A percentile compares a stretch with the other conserved stretches of the same genome.
These are phyloP conservation scores for Hortiboletus rubellus DNA, from an alignment of 1,284 basidiomycete genomes.

Conservation along the genomic window DNA sequence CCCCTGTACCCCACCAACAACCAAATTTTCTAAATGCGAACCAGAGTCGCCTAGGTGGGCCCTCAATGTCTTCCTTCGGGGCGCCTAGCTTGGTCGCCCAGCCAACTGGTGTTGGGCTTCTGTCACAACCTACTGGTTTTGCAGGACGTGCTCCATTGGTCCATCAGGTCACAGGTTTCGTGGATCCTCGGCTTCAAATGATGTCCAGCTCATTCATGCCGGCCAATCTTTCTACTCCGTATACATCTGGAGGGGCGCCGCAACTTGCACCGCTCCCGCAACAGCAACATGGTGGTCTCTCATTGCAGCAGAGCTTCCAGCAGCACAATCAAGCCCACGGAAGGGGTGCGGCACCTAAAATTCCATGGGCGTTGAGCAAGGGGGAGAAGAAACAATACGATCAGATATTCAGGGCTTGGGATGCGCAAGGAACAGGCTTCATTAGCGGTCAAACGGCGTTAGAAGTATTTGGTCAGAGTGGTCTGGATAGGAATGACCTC, in stretches of 20 bases:
- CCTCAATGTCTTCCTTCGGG: conserved; percentile 10
- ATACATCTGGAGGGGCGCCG: conserved; percentile 59
- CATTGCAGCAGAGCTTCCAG: conserved; percentile 76
- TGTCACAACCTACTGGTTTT: conserved; percentile 44
- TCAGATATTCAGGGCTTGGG: conserved; percentile 97
- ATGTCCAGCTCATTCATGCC: conserved; percentile 89
- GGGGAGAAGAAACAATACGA: conserved; percentile 98
- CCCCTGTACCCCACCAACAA: conserved; percentile 41
- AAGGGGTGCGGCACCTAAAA: conserved; percentile 61
- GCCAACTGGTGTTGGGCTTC: conserved; percentile 21
- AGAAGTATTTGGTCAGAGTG: conserved; percentile 95
- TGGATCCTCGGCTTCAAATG: conserved; percentile 81
- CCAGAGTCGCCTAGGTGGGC: conserved; percentile 18
- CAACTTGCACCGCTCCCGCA: conserved; percentile 66
- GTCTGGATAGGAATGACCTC: conserved; percentile 85
- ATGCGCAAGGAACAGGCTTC: conserved; percentile 80
- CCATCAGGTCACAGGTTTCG: conserved; percentile 79
- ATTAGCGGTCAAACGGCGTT: conserved; percentile 85
- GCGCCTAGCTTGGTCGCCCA: conserved; percentile 11
- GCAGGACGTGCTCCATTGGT: conserved; percentile 53
- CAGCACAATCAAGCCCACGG: conserved; percentile 79
- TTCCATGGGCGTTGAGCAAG: conserved; percentile 88
- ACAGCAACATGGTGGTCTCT: conserved; percentile 49
- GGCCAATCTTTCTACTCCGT: conserved; percentile 62
- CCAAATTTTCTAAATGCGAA: conserved; percentile 53